Percentiles rank a stretch among this genome's conserved stretches.
Conservation (phyloP, 2,329 filamentous ascomycete species). For the Fusarium solani-melongenae region DNA sequence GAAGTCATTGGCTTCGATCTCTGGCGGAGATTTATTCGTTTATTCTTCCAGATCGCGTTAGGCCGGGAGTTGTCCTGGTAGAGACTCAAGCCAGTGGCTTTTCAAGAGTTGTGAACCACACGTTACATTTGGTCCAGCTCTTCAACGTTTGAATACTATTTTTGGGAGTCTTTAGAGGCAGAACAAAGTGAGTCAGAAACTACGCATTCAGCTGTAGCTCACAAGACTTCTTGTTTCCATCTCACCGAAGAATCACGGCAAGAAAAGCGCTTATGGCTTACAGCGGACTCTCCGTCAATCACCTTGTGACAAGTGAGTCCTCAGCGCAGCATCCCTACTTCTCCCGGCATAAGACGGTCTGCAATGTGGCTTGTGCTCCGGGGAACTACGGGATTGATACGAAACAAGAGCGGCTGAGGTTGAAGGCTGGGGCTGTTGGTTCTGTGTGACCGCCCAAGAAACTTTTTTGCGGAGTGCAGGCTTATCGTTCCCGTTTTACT, state of each 20-base stretch:
- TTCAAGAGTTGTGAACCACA: background rate
- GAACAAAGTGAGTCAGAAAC: background rate
- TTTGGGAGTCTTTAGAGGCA: background rate
- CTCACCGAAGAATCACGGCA: background rate
- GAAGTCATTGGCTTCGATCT: background rate
- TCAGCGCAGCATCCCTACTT: constrained; percentile 11
- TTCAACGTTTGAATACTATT: background rate
- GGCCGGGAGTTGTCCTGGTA: background rate
- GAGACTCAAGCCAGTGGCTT: background rate
- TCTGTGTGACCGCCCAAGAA: constrained; percentile 10
- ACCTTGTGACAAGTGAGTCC: background rate
- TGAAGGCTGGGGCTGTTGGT: constrained; percentile 10
- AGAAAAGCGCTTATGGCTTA: background rate
- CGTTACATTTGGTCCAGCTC: background rate
- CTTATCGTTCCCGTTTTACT: background rate
- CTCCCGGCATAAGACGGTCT: background rate
- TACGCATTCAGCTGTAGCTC: background rate
- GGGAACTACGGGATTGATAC: background rate
- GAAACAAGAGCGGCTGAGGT: constrained; percentile 28
- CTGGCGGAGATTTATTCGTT: constrained; percentile 12
- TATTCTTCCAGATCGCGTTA: constrained; percentile 29
- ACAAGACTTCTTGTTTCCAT: background rate
- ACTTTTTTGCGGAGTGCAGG: background rate
- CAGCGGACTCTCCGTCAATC: background rate
- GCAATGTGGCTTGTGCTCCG: background rate